Conservation (phyloP, 495 filamentous ascomycete genomes). For the Xylaria venustula region DNA sequence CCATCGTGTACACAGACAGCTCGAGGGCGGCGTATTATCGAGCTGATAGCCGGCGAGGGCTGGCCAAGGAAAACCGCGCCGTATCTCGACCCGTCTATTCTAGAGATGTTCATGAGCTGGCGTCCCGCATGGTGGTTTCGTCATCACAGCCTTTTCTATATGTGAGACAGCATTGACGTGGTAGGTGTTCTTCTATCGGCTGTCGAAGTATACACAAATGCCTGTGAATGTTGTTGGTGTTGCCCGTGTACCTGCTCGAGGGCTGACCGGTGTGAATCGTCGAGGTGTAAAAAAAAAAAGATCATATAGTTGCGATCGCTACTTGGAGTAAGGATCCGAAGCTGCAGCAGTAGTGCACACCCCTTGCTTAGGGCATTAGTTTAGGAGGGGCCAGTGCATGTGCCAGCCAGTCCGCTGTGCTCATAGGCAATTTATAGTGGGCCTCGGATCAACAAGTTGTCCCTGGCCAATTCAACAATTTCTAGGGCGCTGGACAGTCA, state of each 20-base stretch:
- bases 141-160: constrained; percentile 39
- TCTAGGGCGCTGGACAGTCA: too few relatives aligned
- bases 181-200: neutral
- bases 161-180: constrained; percentile 18
- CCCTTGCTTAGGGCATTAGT: neutral
- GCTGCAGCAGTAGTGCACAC: neutral
- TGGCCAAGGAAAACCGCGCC: constrained; percentile 45
- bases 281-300: neutral
- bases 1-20: constrained; percentile 15
- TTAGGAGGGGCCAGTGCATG: neutral
- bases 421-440: constrained; percentile 13
- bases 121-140: constrained; percentile 42
- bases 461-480: constrained; percentile 11
- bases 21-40: constrained; percentile 11
- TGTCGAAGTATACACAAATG: too few relatives aligned
- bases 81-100: constrained; percentile 53
- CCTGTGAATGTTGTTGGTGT: too few relatives aligned
- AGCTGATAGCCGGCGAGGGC: constrained; percentile 28
- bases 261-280: neutral
- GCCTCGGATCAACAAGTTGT: constrained; percentile 19
- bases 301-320: neutral
- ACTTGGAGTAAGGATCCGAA: too few relatives aligned
- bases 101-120: constrained; percentile 53
- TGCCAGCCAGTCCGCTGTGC: neutral
- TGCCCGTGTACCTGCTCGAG: too few relatives aligned